Evolutionary conservation across 176 grass and related monocot genomes (phyloP).

Genomic region (Bolboschoenus planiculmis): DNA sequence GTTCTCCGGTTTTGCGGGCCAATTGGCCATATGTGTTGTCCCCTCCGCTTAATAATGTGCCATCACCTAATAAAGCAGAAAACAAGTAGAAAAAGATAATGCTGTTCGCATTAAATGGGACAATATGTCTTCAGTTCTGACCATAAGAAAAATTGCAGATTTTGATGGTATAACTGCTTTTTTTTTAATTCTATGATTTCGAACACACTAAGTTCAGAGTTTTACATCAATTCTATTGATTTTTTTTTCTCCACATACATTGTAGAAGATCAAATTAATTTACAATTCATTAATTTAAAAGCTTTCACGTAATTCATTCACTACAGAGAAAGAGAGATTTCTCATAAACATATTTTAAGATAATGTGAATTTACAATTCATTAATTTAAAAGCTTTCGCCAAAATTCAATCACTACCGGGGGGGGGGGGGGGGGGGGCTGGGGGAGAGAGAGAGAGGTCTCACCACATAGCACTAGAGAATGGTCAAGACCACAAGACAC

Average conservation of each 20-base stretch:
- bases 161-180: not conserved
- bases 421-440: not conserved
- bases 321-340: not conserved
- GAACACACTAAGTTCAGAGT: no score
- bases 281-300: slow-evolving; percentile 1
- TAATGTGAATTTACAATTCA: not conserved
- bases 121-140: not conserved
- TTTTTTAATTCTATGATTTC: not conserved
- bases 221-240: no score
- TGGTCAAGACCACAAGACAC: slow-evolving; percentile 87
- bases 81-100: not conserved
- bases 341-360: not conserved
- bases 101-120: not conserved
- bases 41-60: slow-evolving; percentile 55
- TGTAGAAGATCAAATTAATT: not conserved
- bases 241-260: not conserved
- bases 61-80: slow-evolving; percentile 45
- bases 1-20: slow-evolving; percentile 38
- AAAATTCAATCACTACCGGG: not conserved
- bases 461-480: slow-evolving; percentile 65
- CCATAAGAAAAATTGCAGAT: not conserved
- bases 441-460: slow-evolving; percentile 29
- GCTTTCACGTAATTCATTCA: not conserved
- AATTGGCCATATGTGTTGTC: slow-evolving; percentile 78
- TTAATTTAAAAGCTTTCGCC: not conserved